phyloP scores from a whole-genome alignment of 495 filamentous ascomycete genomes.

The Aspergillus hancockii region DNA sequence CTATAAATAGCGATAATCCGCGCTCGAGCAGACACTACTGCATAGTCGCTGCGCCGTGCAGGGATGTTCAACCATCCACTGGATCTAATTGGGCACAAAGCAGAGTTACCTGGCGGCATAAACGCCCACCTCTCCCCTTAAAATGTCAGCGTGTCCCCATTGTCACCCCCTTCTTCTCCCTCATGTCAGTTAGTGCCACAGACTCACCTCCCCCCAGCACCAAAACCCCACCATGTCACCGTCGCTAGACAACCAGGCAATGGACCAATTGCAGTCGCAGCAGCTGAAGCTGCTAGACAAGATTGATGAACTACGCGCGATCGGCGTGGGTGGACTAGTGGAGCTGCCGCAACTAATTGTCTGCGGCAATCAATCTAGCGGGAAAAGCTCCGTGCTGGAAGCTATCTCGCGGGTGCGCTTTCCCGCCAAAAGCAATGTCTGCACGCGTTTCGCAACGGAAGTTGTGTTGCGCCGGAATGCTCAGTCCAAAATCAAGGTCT shows the following conservation, averaged over 20 bases:
- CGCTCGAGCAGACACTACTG: too few relatives aligned
- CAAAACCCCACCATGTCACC: neutral
- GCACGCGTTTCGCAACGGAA: constrained; percentile 71
- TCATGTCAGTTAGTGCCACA: too few relatives aligned
- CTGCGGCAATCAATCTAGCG: constrained; percentile 70
- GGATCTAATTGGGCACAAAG: too few relatives aligned
- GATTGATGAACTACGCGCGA: constrained; percentile 57
- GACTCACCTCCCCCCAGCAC: too few relatives aligned
- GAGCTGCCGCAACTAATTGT: constrained; percentile 73
- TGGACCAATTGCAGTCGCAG: constrained; percentile 25
- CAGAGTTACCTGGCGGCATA: too few relatives aligned
- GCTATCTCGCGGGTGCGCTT: constrained; percentile 72
- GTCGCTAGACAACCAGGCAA: constrained; percentile 10
- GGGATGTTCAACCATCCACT: too few relatives aligned
- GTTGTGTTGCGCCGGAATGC: constrained; percentile 48
- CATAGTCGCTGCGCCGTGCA: too few relatives aligned
- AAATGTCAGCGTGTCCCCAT: too few relatives aligned
- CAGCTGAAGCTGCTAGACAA: constrained; percentile 49
- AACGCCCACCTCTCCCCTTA: too few relatives aligned
- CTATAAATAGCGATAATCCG: too few relatives aligned
- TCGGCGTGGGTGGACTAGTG: constrained; percentile 56
- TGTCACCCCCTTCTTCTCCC: too few relatives aligned
- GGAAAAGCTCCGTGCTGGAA: constrained; percentile 75
- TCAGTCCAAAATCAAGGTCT: constrained; percentile 34
- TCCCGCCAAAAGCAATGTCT: constrained; percentile 61